These are phyloP conservation scores for Bjerkandera adusta DNA, from an alignment of 1,284 basidiomycete genomes.

Conservation along the genomic window DNA sequence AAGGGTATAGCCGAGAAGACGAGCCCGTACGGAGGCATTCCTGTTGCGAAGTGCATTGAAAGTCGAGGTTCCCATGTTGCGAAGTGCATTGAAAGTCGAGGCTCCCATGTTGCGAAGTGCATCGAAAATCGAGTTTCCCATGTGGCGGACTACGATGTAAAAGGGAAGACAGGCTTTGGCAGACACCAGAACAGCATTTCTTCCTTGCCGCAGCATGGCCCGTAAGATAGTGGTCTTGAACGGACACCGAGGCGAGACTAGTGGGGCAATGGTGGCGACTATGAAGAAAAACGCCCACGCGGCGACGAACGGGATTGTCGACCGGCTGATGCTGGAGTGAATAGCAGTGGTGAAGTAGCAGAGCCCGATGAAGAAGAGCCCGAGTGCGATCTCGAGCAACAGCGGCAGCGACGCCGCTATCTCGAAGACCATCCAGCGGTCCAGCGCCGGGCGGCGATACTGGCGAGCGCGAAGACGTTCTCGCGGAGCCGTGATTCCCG, in stretches of 20 bases:
- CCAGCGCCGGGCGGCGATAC: constrained; percentile 1
- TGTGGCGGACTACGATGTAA: no score
- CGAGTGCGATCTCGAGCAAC: constrained; percentile 6
- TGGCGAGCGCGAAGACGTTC: background rate
- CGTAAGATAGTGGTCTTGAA: constrained; percentile 7
- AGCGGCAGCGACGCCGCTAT: constrained; percentile 4
- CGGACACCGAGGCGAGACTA: constrained; percentile 8
- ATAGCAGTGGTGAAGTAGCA: constrained; percentile 1
- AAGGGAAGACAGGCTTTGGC: no score
- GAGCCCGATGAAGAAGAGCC: constrained; percentile 5
- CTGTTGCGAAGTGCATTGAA: no score
- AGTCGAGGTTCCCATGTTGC: no score
- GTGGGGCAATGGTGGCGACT: background rate
- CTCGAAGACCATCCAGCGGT: constrained; percentile 5
- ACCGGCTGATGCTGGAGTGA: background rate
- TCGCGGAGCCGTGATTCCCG: no score
- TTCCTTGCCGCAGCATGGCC: no score
- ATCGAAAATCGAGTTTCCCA: no score
- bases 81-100: no score
- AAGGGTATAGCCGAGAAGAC: no score
- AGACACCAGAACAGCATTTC: no score
- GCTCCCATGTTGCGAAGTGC: no score
- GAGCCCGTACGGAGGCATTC: no score
- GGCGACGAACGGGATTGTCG: background rate
- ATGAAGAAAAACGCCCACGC: constrained; percentile 6